These are phyloP conservation scores for Schwanniomyces occidentalis DNA, from an alignment of 805 yeast species.

Conservation along the genomic window DNA sequence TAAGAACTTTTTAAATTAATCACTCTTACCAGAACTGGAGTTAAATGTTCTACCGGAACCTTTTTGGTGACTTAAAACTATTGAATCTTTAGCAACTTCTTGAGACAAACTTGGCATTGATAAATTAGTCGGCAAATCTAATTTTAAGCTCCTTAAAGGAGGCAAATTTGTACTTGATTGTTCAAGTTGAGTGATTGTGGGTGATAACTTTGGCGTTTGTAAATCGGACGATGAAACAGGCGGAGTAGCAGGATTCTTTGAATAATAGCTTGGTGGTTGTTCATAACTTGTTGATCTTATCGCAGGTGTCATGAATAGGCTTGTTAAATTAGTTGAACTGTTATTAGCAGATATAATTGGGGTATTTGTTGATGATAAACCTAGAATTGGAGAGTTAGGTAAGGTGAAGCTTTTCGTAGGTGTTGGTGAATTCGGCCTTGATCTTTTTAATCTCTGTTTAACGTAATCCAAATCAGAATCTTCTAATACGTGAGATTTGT, in stretches of 20 bases:
- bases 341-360: conserved; percentile 44
- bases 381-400: conserved; percentile 46
- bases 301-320: conserved; percentile 35
- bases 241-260: conserved; percentile 4
- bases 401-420: conserved; percentile 33
- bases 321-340: conserved; percentile 38
- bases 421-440: conserved; percentile 52
- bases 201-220: conserved; percentile 32
- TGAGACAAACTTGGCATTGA: conserved; percentile 20
- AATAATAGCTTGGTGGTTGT: conserved; percentile 8
- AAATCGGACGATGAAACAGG: conserved; percentile 12
- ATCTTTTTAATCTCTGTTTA: conserved; percentile 44
- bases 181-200: conserved; percentile 13
- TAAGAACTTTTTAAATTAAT: conserved; percentile 14
- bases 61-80: conserved; percentile 5
- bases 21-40: conserved; percentile 20
- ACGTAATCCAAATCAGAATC: conserved; percentile 51
- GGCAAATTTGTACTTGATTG: conserved; percentile 35
- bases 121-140: conserved; percentile 49
- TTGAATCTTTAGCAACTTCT: conserved; percentile 5
- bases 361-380: conserved; percentile 38
- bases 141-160: conserved; percentile 49
- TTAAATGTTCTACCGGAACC: conserved; percentile 12
- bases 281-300: conserved; percentile 5
- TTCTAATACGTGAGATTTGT: conserved; percentile 23